Base-by-base conservation (phyloP, 805 yeast genomes). In the Priceomyces medius region DNA sequence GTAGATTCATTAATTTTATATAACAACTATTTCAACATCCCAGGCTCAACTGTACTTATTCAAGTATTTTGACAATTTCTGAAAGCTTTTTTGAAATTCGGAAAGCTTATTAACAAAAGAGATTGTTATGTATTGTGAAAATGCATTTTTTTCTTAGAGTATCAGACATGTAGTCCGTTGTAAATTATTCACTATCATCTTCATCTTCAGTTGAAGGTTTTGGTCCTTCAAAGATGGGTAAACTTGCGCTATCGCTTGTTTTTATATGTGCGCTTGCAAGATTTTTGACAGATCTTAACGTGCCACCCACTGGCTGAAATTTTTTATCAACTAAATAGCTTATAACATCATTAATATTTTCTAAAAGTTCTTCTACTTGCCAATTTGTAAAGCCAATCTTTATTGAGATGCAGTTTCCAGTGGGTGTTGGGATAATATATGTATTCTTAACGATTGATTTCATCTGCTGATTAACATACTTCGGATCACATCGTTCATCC, bases 361-460 rank as follows among this genome's bases (percentile, higher is more conserved):
- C 70, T n/a, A 75, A 52, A 5, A 84, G 45, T 20, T 76, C 61
- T 0, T 62, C 58, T 0, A 54, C 56, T 2, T 61, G 54, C 71
- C 76, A 76, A 37, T 70, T 71, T 2, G 78, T 58, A 38, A 68
- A 71, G 2, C 93, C 95, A 13, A 86, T 66, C 40, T 73, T 76
- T 18, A 86, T 64, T 13, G 80, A 68, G 17, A 85, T 52, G 46
- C 84, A 78, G 16, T 75, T 76, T 14, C 89, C 91, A 24, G 71
- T 71, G 13, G 76, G 75, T 3, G 88, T 82, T 9, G 83, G 76
- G 10, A 67, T 50, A 54, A 78, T 79, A 6, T 68, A 74, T 0
- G 95, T 73, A 55, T 83, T 81, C 45, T 74, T 78, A 31, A 77
- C 74, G 8, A 87, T 83, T 12, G 82, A 71, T 53, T 74, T 77